phyloP scores from a whole-genome alignment of 2,329 filamentous ascomycete genomes.

The Ophiostoma sp. region DNA sequence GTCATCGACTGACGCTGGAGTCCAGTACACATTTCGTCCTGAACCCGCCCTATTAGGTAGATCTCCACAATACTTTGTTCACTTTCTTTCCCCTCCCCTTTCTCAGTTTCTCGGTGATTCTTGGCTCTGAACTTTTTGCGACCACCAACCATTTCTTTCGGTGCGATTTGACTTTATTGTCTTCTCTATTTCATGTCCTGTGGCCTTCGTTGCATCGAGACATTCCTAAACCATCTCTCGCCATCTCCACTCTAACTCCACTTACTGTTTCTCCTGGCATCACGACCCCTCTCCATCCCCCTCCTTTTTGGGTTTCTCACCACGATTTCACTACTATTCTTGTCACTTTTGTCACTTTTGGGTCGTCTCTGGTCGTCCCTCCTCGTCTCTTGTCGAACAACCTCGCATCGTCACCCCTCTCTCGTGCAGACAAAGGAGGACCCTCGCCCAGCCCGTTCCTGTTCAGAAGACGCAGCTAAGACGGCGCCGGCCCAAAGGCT shows the following conservation, averaged over 20 bases:
- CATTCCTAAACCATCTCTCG: background rate
- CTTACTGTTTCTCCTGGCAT: background rate
- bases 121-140: conserved; percentile 1
- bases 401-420: background rate
- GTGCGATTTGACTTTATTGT: background rate
- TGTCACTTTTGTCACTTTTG: background rate
- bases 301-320: background rate
- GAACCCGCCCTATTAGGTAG: background rate
- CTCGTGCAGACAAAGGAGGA: conserved; percentile 15
- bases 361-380: background rate
- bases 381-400: background rate
- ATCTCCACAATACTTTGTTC: background rate
- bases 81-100: background rate
- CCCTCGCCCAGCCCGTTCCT: conserved; percentile 24
- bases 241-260: conserved; percentile 10
- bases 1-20: conserved; percentile 16
- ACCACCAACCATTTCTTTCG: background rate
- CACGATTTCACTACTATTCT: background rate
- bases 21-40: background rate
- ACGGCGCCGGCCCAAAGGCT: conserved; percentile 17
- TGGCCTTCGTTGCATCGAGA: background rate
- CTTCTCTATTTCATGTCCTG: background rate
- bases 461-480: conserved; percentile 23
- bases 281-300: background rate
- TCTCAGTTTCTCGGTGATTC: background rate